Evolutionary conservation across 306 rosid species (phyloP), one percentile per base, ranked within the genome.

Genomic region (Prunus dulcis): DNA sequence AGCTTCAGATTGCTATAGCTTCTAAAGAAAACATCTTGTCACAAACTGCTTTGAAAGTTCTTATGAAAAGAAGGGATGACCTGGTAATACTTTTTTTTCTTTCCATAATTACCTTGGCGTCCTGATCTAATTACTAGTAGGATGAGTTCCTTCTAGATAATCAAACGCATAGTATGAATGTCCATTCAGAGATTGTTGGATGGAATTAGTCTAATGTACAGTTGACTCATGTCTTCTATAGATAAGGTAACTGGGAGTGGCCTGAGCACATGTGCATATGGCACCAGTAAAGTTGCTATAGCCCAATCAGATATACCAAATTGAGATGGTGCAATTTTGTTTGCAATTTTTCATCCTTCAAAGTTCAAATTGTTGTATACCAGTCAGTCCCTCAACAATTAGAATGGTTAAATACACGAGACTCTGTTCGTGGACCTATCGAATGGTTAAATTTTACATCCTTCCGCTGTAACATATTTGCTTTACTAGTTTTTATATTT

Each of bases 41-140:
- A 56, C 76, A 72, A 76, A 80, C 91, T 77, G 93, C 95, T 47
- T 71, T 89, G 72, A 71, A 84, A 65, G 76, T 87, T 79, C 83
- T 89, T 76, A 83, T 72, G 30, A 77, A 80, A 58, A 86, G 79
- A 87, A 89, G 90, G 82, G 81, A 82, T 79, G 78, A 82, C n/a
- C 88, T 89, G 95, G 97, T 91, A 89, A 61, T 55, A 53, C 5
- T 72, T 67, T 72, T 23, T 74, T 61, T 13, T 75, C 14, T 41
- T 41, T 57, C 74, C 67, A 19, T 69, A 50, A 49, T 69, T 27
- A 13, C 73, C 10, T 53, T 74, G 10, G 38, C 25, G 18, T 61
- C 25, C 28, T 30, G 28, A 52, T 52, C 38, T 23, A 15, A 62
- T 28, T 13, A 28, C 30, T 65, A 65, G 41, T 65, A 65, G 50